Base-by-base conservation (phyloP, 768 basidiomycete genomes). In the Leccinum obscurum region DNA sequence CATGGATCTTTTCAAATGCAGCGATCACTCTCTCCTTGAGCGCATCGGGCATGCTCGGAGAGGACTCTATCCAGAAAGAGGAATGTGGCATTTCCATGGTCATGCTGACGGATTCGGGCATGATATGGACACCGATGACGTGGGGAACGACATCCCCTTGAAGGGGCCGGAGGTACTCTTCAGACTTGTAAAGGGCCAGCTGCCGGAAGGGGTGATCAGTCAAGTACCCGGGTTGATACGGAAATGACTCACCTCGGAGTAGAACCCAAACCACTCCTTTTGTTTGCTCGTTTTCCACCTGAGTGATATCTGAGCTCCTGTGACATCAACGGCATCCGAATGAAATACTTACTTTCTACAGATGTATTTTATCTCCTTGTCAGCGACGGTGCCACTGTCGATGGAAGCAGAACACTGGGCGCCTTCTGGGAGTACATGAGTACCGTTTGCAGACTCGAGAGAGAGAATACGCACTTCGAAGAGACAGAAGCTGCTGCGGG, bases 11-110 rank as follows among this genome's bases (percentile, higher is more conserved):
- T 57, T 77, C 70, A 62, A 81, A 83, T 10, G 85, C 82, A 4
- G 76, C 75, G 10, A 88, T 69, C 58, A 82, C 80, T 34, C 75
- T 75, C 57, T 80, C 75, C 70, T 88, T 88, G 56, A 86, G 70
- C 11, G 77, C 69, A 7, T 70, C 64, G 4, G 86, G 84, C 85
- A 88, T 87, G 48, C 76, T 78, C 3, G 80, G 69, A 5, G 80
- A 83, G 14, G 87, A 83, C 62, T 86, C 81, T 61, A 85, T 78
- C 85, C 87, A 87, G 69, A 86, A 84, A 7, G 78, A 77, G 15
- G 72, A 74, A 63, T 87, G 84, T 1, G 87, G 87, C 15, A 81
- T 72, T 63, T 82, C 83, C 77, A 85, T 81, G 13, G 80, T 76
- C 30, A 76, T 51, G 64, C 77, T 77, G 51, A 82, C 72, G 10